Evolutionary conservation across 2,329 filamentous ascomycete genomes (phyloP).

Genomic region (Ceratocystis smalleyi): DNA sequence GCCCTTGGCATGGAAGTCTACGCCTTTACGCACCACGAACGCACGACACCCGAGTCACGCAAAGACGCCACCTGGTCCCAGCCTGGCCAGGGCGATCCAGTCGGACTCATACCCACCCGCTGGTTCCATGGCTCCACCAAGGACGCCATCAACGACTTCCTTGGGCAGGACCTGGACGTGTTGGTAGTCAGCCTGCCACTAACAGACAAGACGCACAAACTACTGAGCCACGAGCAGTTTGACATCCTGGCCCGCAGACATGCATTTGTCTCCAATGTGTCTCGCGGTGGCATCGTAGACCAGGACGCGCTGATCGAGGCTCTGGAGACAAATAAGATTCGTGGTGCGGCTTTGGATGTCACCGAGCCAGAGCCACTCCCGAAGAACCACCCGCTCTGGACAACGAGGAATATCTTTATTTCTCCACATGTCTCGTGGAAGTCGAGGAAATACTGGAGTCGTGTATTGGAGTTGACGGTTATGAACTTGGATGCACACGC

Average conservation of each 20-base stretch:
- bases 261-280: conserved; percentile 56
- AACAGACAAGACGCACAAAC: conserved; percentile 31
- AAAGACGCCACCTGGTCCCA: conserved; percentile 52
- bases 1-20: conserved; percentile 58
- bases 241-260: conserved; percentile 30
- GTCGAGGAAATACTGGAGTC: conserved; percentile 27
- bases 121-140: conserved; percentile 36
- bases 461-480: conserved; percentile 30
- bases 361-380: conserved; percentile 67
- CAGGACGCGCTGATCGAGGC: conserved; percentile 46
- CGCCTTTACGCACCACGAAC: conserved; percentile 58
- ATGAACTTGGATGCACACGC: conserved; percentile 28
- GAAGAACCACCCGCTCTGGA: conserved; percentile 52
- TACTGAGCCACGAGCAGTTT: conserved; percentile 38
- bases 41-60: conserved; percentile 48
- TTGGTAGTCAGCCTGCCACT: conserved; percentile 38
- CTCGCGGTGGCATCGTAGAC: conserved; percentile 39
- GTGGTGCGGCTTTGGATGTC: conserved; percentile 61
- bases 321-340: conserved; percentile 31
- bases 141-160: conserved; percentile 34
- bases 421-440: conserved; percentile 35
- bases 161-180: conserved; percentile 36
- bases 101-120: conserved; percentile 32
- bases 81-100: conserved; percentile 44
- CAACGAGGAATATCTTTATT: conserved; percentile 50